phyloP scores from a whole-genome alignment of 352 stramenopile genomes.

The Hyaloperonospora brassicae region DNA sequence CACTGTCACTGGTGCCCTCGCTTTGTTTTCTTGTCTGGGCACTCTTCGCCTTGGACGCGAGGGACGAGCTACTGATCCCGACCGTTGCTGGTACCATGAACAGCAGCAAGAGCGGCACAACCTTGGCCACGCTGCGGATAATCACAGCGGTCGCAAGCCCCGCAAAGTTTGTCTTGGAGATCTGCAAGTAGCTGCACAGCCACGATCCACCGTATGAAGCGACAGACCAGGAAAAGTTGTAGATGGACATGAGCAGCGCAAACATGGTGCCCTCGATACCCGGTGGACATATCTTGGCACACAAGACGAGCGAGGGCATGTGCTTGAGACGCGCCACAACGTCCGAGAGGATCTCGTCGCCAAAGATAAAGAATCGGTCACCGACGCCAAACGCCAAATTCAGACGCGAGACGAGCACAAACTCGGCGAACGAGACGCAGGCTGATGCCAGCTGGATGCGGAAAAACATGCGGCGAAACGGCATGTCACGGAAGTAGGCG shows the following conservation, averaged over 20 bases:
- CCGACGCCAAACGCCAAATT: conserved; percentile 54
- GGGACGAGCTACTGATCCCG: conserved; percentile 49
- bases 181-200: conserved; percentile 66
- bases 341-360: conserved; percentile 74
- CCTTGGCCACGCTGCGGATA: conserved; percentile 54
- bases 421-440: conserved; percentile 55
- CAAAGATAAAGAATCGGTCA: conserved; percentile 77
- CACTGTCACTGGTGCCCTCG: conserved; percentile 21
- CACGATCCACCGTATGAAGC: conserved; percentile 69
- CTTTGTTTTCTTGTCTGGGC: conserved; percentile 19
- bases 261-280: conserved; percentile 96
- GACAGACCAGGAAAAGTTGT: conserved; percentile 78
- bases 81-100: conserved; percentile 69
- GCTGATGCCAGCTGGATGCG: conserved; percentile 63
- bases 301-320: conserved; percentile 94
- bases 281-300: conserved; percentile 90
- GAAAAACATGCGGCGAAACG: conserved; percentile 72
- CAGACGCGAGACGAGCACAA: conserved; percentile 58
- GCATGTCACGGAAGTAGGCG: conserved; percentile 68
- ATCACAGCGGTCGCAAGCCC: conserved; percentile 46
- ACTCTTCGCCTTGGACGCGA: conserved; percentile 24
- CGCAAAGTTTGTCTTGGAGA: conserved; percentile 67
- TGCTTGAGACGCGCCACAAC: conserved; percentile 74
- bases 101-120: conserved; percentile 59
- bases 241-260: conserved; percentile 84